Evolutionary conservation across 2,329 filamentous ascomycete genomes (phyloP), one percentile per base, ranked within the genome.

Genomic region (Falciphora oryzae): DNA sequence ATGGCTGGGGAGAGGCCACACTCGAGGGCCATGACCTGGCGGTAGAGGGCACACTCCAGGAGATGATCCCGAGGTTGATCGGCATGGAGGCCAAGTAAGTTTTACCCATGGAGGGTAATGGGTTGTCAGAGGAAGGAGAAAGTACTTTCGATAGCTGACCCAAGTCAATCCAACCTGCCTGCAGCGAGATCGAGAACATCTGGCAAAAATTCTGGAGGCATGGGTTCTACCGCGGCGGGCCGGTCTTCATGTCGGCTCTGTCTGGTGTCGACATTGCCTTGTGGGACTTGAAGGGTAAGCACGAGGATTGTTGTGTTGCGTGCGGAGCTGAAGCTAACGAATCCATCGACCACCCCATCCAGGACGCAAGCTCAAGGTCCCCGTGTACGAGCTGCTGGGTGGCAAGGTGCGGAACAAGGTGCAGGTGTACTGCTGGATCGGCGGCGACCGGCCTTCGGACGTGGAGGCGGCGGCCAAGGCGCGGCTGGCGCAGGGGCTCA

Each of bases 171-270:
- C 10, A 5, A 44, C 22, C 44, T 53, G 44, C 44, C 22, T 61
- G 57, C 65, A 87, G 84, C 72, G 83, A 89, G 66, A 90, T 90
- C 67, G 88, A 90, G 71, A 85, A 90, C 71, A 85, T 90, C 65
- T 90, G 88, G 88, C 87, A 89, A 73, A 80, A 81, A 69, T 81
- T 83, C 61, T 90, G 85, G 83, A 81, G 88, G 62, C 74, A 81
- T 25, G 85, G 85, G 27, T 91, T 90, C 77, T 91, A 91, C 75
- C 82, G 88, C 57, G 88, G 88, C 22, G 88, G 88, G 0, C 85
- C 88, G 0, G 87, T 90, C 56, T 85, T 91, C 73, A 90, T 90
- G 87, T 88, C 84, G 68, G 88, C 88, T 3, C 76, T 91, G n/a
- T 83, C 87, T 3, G 88, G 88, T 16, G 84, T 91, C 66, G 88